Evolutionary conservation across 2,329 filamentous ascomycete species (phyloP).

Genomic region (Cryoendolithus antarcticus): DNA sequence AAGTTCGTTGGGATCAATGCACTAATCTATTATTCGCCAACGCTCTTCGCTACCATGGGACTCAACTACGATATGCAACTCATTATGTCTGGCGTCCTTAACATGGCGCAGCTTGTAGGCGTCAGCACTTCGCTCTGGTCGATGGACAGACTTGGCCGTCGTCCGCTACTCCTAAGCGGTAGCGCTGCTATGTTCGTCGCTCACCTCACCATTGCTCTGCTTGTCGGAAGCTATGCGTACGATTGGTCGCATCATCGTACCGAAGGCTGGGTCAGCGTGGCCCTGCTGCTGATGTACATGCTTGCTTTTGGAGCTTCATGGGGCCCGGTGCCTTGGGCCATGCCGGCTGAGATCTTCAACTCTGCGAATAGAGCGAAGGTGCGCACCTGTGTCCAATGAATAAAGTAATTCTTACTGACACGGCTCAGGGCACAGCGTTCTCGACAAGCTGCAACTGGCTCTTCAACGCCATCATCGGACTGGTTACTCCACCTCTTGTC

Average conservation of each 20-base stretch:
- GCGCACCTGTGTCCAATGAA: constrained; percentile 11
- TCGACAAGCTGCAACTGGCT: constrained; percentile 53
- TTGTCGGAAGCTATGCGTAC: constrained; percentile 41
- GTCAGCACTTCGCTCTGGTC: constrained; percentile 29
- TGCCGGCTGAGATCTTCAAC: constrained; percentile 38
- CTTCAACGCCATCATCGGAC: constrained; percentile 47
- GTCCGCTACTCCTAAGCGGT: constrained; percentile 28
- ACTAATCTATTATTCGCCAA: constrained; percentile 38
- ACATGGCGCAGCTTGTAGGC: constrained; percentile 31
- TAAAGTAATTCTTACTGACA: constrained; percentile 25
- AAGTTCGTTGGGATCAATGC: constrained; percentile 31
- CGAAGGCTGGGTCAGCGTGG: constrained; percentile 30
- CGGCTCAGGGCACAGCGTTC: constrained; percentile 27
- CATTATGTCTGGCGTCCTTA: constrained; percentile 31
- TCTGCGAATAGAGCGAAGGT: constrained; percentile 50
- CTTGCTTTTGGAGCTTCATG: constrained; percentile 31
- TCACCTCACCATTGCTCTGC: constrained; percentile 38
- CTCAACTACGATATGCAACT: constrained; percentile 26
- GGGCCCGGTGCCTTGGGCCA: constrained; percentile 7
- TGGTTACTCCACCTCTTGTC: constrained; percentile 21
- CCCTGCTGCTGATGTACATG: constrained; percentile 20
- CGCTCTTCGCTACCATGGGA: constrained; percentile 30
- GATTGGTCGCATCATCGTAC: constrained; percentile 32
- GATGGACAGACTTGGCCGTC: constrained; percentile 31
- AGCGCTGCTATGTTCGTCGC: constrained; percentile 37